Percentiles rank a stretch among this genome's conserved stretches.
phyloP scores from a whole-genome alignment of 2,329 filamentous ascomycete genomes.

The Elsinoe batatas region DNA sequence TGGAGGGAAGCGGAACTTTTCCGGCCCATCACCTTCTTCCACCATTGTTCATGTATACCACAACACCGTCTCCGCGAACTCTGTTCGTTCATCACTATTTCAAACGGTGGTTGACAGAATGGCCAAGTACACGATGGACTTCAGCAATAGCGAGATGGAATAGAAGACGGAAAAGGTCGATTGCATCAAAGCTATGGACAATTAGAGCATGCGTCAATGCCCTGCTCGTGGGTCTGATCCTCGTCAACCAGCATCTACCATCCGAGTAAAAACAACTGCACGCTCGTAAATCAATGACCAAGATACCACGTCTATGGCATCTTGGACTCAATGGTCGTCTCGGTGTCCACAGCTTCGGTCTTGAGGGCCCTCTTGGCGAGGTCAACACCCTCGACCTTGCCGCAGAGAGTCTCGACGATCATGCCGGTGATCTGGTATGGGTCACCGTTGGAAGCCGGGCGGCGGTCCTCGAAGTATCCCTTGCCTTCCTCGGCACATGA shows the following conservation, averaged over 20 bases:
- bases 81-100: no score
- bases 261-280: not conserved
- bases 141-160: no score
- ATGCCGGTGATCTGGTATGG: conserved; percentile 78
- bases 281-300: conserved; percentile 6
- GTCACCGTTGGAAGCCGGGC: conserved; percentile 70
- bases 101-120: no score
- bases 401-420: conserved; percentile 59
- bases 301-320: conserved; percentile 23
- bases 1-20: no score
- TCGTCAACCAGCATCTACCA: not conserved
- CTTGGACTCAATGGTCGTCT: conserved; percentile 25
- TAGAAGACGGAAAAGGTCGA: no score
- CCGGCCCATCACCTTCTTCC: no score
- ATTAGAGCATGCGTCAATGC: not conserved
- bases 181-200: not conserved
- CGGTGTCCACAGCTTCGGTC: conserved; percentile 27
- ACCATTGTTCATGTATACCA: no score
- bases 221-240: not conserved
- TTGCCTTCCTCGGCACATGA: conserved; percentile 76
- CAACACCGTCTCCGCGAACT: no score
- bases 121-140: no score
- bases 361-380: conserved; percentile 32
- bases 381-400: conserved; percentile 41
- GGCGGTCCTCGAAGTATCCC: conserved; percentile 75